A percentile compares a stretch with the other conserved stretches of the same genome.
phyloP scores from a whole-genome alignment of 768 basidiomycete genomes.

The Boletus subcaerulescens region DNA sequence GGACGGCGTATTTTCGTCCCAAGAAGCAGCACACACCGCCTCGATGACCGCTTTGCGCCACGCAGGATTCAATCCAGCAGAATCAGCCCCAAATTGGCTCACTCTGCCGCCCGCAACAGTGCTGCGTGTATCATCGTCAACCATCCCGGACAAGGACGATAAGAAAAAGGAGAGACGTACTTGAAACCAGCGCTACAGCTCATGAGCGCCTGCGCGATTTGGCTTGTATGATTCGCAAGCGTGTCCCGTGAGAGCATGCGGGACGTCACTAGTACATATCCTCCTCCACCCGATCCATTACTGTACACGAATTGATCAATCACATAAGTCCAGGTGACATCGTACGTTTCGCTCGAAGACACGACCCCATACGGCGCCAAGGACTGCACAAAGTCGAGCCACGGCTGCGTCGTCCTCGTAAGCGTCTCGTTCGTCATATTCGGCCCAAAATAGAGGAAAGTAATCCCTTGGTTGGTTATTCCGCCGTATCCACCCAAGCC shows the following conservation, averaged over 20 bases:
- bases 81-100: slow-evolving; percentile 31
- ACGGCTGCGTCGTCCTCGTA: slow-evolving; percentile 33
- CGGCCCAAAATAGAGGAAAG: slow-evolving; percentile 29
- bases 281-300: slow-evolving; percentile 18
- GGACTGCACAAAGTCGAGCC: slow-evolving; percentile 27
- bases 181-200: background rate
- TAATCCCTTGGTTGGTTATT: background rate
- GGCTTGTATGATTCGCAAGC: slow-evolving; percentile 18
- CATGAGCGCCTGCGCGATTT: slow-evolving; percentile 24
- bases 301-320: slow-evolving; percentile 9
- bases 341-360: background rate
- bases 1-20: slow-evolving; percentile 20
- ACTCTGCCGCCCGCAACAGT: slow-evolving; percentile 46
- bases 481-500: slow-evolving; percentile 43
- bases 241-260: slow-evolving; percentile 34
- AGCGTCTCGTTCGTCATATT: slow-evolving; percentile 37
- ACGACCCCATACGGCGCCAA: slow-evolving; percentile 7
- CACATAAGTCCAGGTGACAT: background rate
- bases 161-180: slow-evolving; percentile 1
- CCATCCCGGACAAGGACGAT: background rate
- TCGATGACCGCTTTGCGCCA: slow-evolving; percentile 42
- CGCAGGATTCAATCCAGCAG: slow-evolving; percentile 44
- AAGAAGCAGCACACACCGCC: background rate
- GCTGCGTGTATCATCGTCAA: slow-evolving; percentile 26
- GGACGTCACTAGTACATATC: slow-evolving; percentile 10